phyloP scores from a whole-genome alignment of 306 rosid species.

The Acacia melanoxylon region DNA sequence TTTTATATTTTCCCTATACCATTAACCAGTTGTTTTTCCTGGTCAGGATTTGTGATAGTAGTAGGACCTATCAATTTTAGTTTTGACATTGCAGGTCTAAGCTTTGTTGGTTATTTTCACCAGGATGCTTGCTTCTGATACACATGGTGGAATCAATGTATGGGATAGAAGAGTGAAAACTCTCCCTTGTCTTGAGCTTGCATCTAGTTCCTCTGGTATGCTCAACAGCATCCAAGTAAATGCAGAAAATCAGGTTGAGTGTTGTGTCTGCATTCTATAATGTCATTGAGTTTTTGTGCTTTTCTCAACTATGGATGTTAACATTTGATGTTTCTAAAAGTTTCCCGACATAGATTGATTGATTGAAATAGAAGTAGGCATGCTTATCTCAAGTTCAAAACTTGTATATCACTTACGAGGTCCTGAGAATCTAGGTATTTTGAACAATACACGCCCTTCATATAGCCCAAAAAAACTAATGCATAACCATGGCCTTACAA shows the following conservation, averaged over 20 bases:
- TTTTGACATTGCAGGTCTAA: constrained; percentile 7
- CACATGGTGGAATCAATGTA: constrained; percentile 63
- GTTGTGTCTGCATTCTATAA: neutral
- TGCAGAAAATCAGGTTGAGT: constrained; percentile 68
- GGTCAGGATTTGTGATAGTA: neutral
- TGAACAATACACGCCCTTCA: neutral
- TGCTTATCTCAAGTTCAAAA: neutral
- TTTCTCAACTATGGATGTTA: neutral
- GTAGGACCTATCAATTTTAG: constrained; percentile 11
- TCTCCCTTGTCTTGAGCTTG: constrained; percentile 79
- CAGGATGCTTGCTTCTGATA: constrained; percentile 85
- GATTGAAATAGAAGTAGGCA: neutral
- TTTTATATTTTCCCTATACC: neutral
- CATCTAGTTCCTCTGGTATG: constrained; percentile 48
- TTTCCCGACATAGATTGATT: neutral
- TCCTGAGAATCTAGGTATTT: neutral
- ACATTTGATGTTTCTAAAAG: neutral
- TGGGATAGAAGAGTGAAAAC: constrained; percentile 83
- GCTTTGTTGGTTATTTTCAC: constrained; percentile 29
- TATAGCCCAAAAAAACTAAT: neutral
- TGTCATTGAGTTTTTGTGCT: neutral
- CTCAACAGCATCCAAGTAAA: constrained; percentile 74
- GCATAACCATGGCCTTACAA: constrained; percentile 11
- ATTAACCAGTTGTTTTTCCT: neutral
- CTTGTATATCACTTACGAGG: neutral